phyloP scores from a whole-genome alignment of 495 filamentous ascomycete genomes.

The Talaromyces proteolyticus region DNA sequence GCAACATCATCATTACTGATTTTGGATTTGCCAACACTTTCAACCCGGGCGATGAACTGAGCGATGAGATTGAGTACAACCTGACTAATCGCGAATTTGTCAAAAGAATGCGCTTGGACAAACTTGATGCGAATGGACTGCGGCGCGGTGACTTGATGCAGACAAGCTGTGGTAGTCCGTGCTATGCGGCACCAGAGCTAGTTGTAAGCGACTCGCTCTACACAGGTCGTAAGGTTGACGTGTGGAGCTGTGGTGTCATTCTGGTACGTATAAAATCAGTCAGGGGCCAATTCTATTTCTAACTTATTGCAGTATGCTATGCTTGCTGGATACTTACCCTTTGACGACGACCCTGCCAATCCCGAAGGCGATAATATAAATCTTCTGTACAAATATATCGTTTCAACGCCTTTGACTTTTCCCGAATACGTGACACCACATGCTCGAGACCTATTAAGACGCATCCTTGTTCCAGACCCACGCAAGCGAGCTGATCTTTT shows the following conservation, averaged over 20 bases:
- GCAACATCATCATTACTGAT: conserved; percentile 99
- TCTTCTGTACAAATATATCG: conserved; percentile 97
- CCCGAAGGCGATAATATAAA: conserved; percentile 99
- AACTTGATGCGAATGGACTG: conserved; percentile 79
- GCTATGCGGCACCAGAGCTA: conserved; percentile 94
- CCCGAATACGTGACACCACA: conserved; percentile 99
- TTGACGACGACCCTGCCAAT: conserved; percentile 97
- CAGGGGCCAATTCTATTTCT: neutral
- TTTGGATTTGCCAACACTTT: conserved; percentile 99
- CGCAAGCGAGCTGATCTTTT: conserved; percentile 93
- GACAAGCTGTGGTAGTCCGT: conserved; percentile 57
- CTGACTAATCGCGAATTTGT: conserved; percentile 80
- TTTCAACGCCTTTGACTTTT: conserved; percentile 93
- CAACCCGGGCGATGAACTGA: conserved; percentile 78
- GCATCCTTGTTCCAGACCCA: conserved; percentile 95
- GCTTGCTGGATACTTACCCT: conserved; percentile 97
- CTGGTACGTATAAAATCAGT: conserved; percentile 58
- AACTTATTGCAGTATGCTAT: conserved; percentile 75
- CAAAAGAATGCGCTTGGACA: conserved; percentile 68
- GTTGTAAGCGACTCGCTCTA: conserved; percentile 97
- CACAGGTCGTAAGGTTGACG: conserved; percentile 95
- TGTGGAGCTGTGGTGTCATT: conserved; percentile 99
- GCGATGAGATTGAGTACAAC: conserved; percentile 84
- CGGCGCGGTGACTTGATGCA: conserved; percentile 60
- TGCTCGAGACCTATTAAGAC: conserved; percentile 82